A percentile compares a stretch with the other conserved stretches of the same genome.
Conservation (phyloP, 257 asterid genomes). For the Solanum appendiculatum region DNA sequence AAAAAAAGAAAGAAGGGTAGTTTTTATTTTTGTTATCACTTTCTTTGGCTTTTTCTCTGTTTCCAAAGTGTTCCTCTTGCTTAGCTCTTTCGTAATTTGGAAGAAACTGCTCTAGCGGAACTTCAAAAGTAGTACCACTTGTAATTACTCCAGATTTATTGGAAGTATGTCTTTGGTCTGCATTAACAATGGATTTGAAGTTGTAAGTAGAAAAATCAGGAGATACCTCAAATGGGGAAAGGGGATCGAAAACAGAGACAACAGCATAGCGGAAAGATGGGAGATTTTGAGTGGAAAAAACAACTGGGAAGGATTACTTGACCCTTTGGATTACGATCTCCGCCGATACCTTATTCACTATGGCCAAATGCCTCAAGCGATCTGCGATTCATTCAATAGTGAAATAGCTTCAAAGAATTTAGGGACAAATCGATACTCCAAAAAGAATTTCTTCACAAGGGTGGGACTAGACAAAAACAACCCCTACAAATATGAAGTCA, state of each 20-base stretch:
- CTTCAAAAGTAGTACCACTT: neutral
- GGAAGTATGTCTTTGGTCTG: neutral
- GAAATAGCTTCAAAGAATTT: conserved; percentile 19
- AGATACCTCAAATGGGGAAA: neutral
- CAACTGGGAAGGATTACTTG: conserved; percentile 32
- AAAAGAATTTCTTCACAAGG: conserved; percentile 13
- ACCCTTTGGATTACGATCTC: conserved; percentile 47
- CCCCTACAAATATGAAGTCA: conserved; percentile 23
- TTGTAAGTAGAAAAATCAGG: neutral
- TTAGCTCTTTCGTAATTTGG: neutral
- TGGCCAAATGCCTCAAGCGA: conserved; percentile 49
- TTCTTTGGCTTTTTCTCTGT: neutral
- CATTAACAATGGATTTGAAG: neutral
- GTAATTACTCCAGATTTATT: neutral
- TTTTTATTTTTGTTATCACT: too few species aligned
- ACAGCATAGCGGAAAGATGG: conserved; percentile 35
- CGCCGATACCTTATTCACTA: conserved; percentile 34
- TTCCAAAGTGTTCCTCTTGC: neutral
- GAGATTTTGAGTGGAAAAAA: conserved; percentile 31
- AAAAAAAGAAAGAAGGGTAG: too few species aligned
- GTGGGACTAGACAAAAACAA: conserved; percentile 31
- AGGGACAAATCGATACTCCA: conserved; percentile 16
- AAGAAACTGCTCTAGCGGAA: neutral
- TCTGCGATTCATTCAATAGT: conserved; percentile 40
- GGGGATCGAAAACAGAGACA: conserved; percentile 1